Base-by-base conservation (phyloP, 805 yeast species). In the Lipomyces orientalis region DNA sequence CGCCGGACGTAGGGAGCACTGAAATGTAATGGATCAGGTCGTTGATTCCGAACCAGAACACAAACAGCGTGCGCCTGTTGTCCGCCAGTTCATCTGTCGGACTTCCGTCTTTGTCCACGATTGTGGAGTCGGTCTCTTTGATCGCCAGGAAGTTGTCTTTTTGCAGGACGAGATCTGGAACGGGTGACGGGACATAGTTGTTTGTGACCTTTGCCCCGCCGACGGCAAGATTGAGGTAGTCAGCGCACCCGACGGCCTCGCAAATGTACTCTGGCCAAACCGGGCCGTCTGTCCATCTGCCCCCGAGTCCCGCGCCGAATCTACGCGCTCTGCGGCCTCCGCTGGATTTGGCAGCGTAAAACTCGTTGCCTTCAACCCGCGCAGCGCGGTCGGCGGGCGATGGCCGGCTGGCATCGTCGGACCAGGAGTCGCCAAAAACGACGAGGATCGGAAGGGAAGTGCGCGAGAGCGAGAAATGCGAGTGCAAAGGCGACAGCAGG, bases 371-470 rank as follows among this genome's bases (percentile, higher is more conserved):
- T 2, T 4, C 14, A 7, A 19, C 57, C 12, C 29, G 59, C 33
- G 37, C 35, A 7, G 22, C 29, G 52, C n/a, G 62, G n/a, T 37
- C 29, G n/a, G 29, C 62, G 14, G 60, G 55, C 34, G 22, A 31
- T n/a, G 67, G 67, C 14, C 70, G 62, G 12, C 31, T 29, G 22
- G 61, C 71, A 60, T 69, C 67, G 55, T 67, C 72, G 16, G 72
- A 69, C 72, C 72, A 69, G 54, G 69, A 65, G 52, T 69, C 72
- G 34, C 72, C 72, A 39, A 69, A 69, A 12, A 64, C 69, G 37
- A 68, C 62, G 19, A 68, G 25, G 12, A 16, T 54, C 31, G 34
- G 51, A 37, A 29, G 31, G 43, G 19, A 39, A 1, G 2, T 52
- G 14, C 7, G 62, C 14, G 59, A 52, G n/a, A 14, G 31, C 49